These are phyloP conservation scores for Peniophora sp. DNA, from an alignment of 1,284 basidiomycete genomes.

Conservation along the genomic window DNA sequence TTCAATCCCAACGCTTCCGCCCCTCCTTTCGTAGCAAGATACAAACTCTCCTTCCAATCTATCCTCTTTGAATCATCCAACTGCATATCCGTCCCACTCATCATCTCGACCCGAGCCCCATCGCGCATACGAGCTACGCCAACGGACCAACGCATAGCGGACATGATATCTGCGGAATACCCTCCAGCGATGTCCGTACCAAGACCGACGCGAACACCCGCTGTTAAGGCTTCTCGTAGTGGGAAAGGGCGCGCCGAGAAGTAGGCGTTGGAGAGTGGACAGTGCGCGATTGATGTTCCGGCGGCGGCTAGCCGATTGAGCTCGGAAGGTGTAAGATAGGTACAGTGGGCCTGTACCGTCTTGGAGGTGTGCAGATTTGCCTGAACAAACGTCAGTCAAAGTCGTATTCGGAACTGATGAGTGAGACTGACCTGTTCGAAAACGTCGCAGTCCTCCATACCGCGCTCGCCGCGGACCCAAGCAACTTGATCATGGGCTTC, in stretches of 20 bases:
- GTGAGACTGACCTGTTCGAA: slow-evolving; percentile 50
- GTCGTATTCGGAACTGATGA: neutral
- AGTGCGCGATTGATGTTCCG: slow-evolving; percentile 70
- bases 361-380: slow-evolving; percentile 49
- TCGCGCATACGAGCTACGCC: slow-evolving; percentile 66
- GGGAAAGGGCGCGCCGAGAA: slow-evolving; percentile 72
- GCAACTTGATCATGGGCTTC: slow-evolving; percentile 69
- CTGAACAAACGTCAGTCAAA: slow-evolving; percentile 24
- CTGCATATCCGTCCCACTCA: slow-evolving; percentile 5
- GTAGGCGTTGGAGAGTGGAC: slow-evolving; percentile 80
- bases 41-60: slow-evolving; percentile 77
- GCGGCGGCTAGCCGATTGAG: slow-evolving; percentile 41
- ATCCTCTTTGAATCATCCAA: slow-evolving; percentile 23
- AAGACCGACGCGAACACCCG: slow-evolving; percentile 62
- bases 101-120: slow-evolving; percentile 27
- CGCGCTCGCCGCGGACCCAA: slow-evolving; percentile 55
- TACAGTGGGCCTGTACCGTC: slow-evolving; percentile 82
- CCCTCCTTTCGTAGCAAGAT: slow-evolving; percentile 74
- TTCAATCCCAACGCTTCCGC: slow-evolving; percentile 56
- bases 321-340: slow-evolving; percentile 50
- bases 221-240: slow-evolving; percentile 63
- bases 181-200: slow-evolving; percentile 84
- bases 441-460: slow-evolving; percentile 61
- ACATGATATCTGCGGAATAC: slow-evolving; percentile 71
- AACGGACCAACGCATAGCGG: slow-evolving; percentile 72